These are phyloP conservation scores for Oryza longistaminata DNA, from an alignment of 176 grass and related monocot genomes.

Conservation along the genomic window DNA sequence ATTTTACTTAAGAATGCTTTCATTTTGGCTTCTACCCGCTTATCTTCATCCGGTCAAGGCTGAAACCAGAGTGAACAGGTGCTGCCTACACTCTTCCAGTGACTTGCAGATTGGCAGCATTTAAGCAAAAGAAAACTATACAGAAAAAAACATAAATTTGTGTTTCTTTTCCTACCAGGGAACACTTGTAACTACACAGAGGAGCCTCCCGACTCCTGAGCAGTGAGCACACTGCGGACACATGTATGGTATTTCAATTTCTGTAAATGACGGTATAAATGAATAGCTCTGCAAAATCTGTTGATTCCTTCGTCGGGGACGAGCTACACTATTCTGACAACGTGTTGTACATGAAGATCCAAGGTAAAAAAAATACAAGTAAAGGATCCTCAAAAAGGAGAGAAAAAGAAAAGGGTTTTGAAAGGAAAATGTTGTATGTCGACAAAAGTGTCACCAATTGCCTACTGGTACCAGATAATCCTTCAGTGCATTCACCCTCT, in stretches of 20 bases:
- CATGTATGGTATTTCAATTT: neutral
- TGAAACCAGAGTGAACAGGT: too few relatives aligned
- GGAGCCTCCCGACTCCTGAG: too few relatives aligned
- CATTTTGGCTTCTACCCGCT: too few relatives aligned
- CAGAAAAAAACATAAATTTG: too few relatives aligned
- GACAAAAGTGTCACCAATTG: conserved; percentile 50
- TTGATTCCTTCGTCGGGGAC: neutral
- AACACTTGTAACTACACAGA: too few relatives aligned
- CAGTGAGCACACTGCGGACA: neutral
- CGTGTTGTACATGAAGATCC: conserved; percentile 12
- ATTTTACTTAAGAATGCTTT: too few relatives aligned
- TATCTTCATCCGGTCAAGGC: too few relatives aligned
- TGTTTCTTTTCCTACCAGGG: too few relatives aligned
- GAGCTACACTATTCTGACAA: neutral
- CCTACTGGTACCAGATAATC: conserved; percentile 55
- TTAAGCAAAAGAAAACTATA: too few relatives aligned
- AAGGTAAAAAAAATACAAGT: conserved; percentile 1
- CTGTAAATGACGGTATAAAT: neutral
- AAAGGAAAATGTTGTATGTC: neutral
- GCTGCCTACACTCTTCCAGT: too few relatives aligned
- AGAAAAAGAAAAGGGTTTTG: conserved; percentile 13
- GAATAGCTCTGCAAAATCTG: conserved; percentile 5
- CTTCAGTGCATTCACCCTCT: conserved; percentile 44
- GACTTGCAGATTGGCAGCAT: too few relatives aligned
- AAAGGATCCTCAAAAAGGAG: conserved; percentile 27